A percentile compares a stretch with the other conserved stretches of the same genome.
Evolutionary conservation across 2,329 filamentous ascomycete genomes (phyloP).

Genomic region (Penicillium sp.): DNA sequence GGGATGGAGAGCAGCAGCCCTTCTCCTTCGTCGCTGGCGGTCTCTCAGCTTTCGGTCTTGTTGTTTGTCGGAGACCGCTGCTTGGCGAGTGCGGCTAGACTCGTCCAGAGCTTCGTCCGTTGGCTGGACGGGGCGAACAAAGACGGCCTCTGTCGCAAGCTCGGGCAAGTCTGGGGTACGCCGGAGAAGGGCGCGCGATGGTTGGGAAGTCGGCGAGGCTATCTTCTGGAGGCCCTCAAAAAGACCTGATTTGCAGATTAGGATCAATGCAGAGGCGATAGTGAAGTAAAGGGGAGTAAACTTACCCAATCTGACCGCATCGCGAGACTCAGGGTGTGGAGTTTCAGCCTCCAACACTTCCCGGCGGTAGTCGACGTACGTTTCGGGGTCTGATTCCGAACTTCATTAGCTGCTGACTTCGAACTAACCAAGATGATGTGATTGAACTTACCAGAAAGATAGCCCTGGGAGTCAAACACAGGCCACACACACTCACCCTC

Average conservation of each 20-base stretch:
- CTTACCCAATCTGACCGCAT: constrained; percentile 1
- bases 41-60: background rate
- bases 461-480: background rate
- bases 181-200: background rate
- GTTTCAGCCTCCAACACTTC: background rate
- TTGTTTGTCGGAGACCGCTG: background rate
- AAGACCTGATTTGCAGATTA: background rate
- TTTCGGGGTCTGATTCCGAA: background rate
- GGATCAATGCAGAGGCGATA: background rate
- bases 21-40: background rate
- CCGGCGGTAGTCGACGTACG: background rate
- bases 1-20: background rate
- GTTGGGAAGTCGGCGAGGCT: background rate
- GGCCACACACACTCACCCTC: background rate
- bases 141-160: background rate
- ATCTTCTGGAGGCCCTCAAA: background rate
- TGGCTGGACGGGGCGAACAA: background rate
- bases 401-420: background rate
- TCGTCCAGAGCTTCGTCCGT: background rate
- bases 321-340: background rate
- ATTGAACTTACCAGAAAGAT: constrained; percentile 2
- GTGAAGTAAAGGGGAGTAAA: background rate
- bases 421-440: too few species aligned
- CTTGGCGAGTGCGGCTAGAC: background rate
- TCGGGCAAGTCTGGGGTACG: background rate